Percentiles rank a stretch among this genome's conserved stretches.
Conservation (phyloP, 306 rosid genomes). For the Prunus fruticosa region DNA sequence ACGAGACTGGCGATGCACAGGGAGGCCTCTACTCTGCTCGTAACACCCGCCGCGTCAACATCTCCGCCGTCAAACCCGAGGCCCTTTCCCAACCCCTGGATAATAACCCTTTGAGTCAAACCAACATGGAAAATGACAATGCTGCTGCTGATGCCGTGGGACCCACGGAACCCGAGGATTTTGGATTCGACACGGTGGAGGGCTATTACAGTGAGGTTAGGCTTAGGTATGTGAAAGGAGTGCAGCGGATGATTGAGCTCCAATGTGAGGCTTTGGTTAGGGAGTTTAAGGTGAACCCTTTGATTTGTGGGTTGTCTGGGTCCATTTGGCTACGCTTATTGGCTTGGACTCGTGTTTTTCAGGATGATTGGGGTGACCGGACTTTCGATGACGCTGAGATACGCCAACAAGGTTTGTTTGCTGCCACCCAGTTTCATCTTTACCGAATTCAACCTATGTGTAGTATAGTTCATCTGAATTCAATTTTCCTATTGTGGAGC, state of each 20-base stretch:
- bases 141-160: slow-evolving; percentile 26
- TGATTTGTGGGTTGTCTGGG: slow-evolving; percentile 76
- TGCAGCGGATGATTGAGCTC: slow-evolving; percentile 75
- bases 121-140: slow-evolving; percentile 26
- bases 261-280: slow-evolving; percentile 77
- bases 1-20: slow-evolving; percentile 30
- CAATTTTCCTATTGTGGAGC: not conserved
- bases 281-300: slow-evolving; percentile 70
- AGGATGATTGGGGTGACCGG: slow-evolving; percentile 58
- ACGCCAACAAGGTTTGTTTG: slow-evolving; percentile 45
- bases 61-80: slow-evolving; percentile 27
- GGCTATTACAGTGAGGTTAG: slow-evolving; percentile 59
- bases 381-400: slow-evolving; percentile 55
- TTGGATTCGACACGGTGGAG: slow-evolving; percentile 40
- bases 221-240: slow-evolving; percentile 65
- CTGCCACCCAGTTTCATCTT: not conserved
- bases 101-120: not conserved
- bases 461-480: no score
- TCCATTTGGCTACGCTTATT: slow-evolving; percentile 80
- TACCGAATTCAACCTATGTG: not conserved
- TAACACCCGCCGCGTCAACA: slow-evolving; percentile 41
- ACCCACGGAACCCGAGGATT: slow-evolving; percentile 51
- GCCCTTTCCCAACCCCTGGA: slow-evolving; percentile 51
- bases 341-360: slow-evolving; percentile 57
- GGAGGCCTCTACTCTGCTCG: slow-evolving; percentile 53